Evolutionary conservation across 345 rosid species (phyloP), one percentile per base, ranked within the genome.

Genomic region (Syzygium aromaticum): DNA sequence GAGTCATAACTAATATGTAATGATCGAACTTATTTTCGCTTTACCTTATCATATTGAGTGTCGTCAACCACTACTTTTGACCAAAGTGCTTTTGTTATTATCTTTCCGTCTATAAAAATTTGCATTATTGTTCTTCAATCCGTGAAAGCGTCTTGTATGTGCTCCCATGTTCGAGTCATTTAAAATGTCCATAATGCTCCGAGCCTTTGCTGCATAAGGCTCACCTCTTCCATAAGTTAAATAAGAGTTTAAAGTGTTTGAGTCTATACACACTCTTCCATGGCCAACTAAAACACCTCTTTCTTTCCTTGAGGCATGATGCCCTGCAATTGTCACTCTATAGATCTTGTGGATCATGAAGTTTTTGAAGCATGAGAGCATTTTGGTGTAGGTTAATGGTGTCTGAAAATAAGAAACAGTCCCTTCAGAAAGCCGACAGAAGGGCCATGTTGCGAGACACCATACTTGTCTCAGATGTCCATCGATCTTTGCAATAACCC

Each of bases 61-160:
- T 64, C 5, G 0, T 0, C 8, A 0, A 1, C 10, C 6, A 30
- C 1, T 8, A 0, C 19, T 30, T 64, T 64, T 30, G 0, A 0
- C 1, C 7, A 17, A 33, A 33, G 0, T 67, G 0, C 12, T 33
- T 17, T 0, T 67, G 19, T 4, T 67, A 33, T 67, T 64, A 2
- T 15, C 21, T 8, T 64, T 64, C 0, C 1, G 0, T 30, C 1
- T 28, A 0, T 63, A 63, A 28, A 63, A n/a, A 23, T 54, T 54
- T 17, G 56, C 19, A 19, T 21, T 17, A 0, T 54, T 6, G 8
- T 53, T 21, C 19, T 17, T 56, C 61, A 22, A 56, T 56, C 11
- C 1, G 27, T 56, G 11, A 23, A 67, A 67, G 8, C 1, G 22
- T 8, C 3, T 63, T 4, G 6, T 5, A 10, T 67, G 78, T 17